Evolutionary conservation across 495 filamentous ascomycete species (phyloP).

Genomic region (Penicillium salamii): DNA sequence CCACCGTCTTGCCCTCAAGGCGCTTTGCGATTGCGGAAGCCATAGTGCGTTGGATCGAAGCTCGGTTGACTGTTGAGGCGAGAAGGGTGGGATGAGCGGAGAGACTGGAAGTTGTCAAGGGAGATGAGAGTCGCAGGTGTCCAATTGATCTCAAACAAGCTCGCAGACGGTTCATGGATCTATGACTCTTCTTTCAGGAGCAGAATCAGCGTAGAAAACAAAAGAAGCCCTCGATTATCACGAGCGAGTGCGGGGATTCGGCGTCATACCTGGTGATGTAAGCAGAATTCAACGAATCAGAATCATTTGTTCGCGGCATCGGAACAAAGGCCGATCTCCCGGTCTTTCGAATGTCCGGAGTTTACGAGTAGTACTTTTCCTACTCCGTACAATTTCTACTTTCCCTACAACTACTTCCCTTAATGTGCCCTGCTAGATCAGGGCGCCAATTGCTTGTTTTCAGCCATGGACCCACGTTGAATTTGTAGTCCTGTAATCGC

Average conservation of each 20-base stretch:
- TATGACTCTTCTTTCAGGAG: not conserved
- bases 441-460: too few relatives aligned
- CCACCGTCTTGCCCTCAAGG: slow-evolving; percentile 88
- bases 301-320: too few relatives aligned
- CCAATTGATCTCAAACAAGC: slow-evolving; percentile 26
- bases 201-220: slow-evolving; percentile 13
- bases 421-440: too few relatives aligned
- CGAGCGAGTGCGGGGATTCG: slow-evolving; percentile 23
- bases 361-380: too few relatives aligned
- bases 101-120: slow-evolving; percentile 17
- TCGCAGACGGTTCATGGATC: slow-evolving; percentile 36
- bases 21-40: slow-evolving; percentile 76
- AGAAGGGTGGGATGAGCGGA: slow-evolving; percentile 19
- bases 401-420: too few relatives aligned
- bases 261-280: slow-evolving; percentile 18
- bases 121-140: slow-evolving; percentile 19
- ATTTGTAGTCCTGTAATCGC: too few relatives aligned
- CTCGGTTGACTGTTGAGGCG: slow-evolving; percentile 18
- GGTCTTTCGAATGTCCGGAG: too few relatives aligned
- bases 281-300: too few relatives aligned
- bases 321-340: slow-evolving; percentile 3
- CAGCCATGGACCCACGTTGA: too few relatives aligned
- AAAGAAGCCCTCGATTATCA: slow-evolving; percentile 13
- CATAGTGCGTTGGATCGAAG: slow-evolving; percentile 54
- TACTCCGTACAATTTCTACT: too few relatives aligned